Percentiles rank a stretch among this genome's conserved stretches.
These are phyloP conservation scores for Euphorbia pulcherrima DNA, from an alignment of 345 rosid species.

Conservation along the genomic window DNA sequence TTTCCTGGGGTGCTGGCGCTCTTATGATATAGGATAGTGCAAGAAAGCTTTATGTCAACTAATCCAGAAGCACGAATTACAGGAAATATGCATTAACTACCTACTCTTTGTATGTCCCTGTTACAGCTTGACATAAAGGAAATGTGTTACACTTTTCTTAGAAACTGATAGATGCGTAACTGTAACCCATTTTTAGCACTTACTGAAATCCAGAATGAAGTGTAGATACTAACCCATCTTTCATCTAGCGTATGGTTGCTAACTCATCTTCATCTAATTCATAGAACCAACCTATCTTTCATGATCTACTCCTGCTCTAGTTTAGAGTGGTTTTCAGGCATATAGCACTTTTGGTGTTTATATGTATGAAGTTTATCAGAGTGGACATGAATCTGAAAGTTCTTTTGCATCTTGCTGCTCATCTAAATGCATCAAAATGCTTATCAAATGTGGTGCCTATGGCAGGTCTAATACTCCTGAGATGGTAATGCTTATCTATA, in stretches of 20 bases:
- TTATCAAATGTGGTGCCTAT: slow-evolving; percentile 64
- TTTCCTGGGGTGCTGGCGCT: slow-evolving; percentile 55
- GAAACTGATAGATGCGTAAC: background rate
- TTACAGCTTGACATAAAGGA: background rate
- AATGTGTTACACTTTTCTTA: background rate
- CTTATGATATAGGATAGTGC: slow-evolving; percentile 66
- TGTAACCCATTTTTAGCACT: background rate
- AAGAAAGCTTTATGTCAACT: slow-evolving; percentile 44
- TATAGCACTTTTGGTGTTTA: background rate
- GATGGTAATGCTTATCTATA: background rate
- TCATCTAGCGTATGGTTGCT: slow-evolving; percentile 40
- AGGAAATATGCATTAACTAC: background rate
- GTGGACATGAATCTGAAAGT: slow-evolving; percentile 9
- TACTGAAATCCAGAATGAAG: slow-evolving; percentile 53
- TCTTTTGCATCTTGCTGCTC: slow-evolving; percentile 66
- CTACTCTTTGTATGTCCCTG: too few relatives aligned
- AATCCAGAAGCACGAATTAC: slow-evolving; percentile 1
- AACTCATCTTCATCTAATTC: slow-evolving; percentile 69
- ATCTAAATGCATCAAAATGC: slow-evolving; percentile 60
- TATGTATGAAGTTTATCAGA: background rate
- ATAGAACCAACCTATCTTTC: slow-evolving; percentile 29
- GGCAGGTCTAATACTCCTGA: slow-evolving; percentile 83
- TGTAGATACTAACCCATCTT: slow-evolving; percentile 44
- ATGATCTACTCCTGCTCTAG: slow-evolving; percentile 72
- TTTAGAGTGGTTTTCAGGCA: slow-evolving; percentile 44